Base-by-base conservation (phyloP, 805 yeast genomes). In the Saccharomyces kudriavzevii region DNA sequence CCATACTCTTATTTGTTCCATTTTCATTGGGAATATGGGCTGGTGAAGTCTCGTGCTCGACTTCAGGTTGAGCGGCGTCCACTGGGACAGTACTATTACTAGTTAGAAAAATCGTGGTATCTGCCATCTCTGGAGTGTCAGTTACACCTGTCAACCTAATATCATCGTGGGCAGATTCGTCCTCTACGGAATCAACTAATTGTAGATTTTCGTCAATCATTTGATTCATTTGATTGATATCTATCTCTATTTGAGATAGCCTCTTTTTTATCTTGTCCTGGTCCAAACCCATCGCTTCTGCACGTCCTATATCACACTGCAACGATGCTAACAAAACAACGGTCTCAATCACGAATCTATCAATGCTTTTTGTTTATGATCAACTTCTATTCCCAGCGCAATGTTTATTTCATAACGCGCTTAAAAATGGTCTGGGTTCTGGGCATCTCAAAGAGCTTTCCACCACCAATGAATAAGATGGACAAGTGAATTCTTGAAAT, bases 151-250 rank as follows among this genome's bases (percentile, higher is more conserved):
- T 11, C 1, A 9, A 22, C 3, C 35, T 49, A 4, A 6, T 9
- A 9, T 27, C 24, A 24, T 26, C 46, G 40, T 47, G 14, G 24
- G 17, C 52, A 27, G 28, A 24, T 5, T 29, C 49, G 40, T 31
- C 30, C 29, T 43, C 45, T 29, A 24, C 22, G 3, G 31, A 25
- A 14, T 51, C 58, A 45, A 54, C 54, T 13, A 61, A 51, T 40
- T 67, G 64, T 46, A 70, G 51, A 54, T 70, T 70, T 48, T 68
- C 70, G 47, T 64, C 70, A 20, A 70, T 64, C 60, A 69, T 62
- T 35, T 65, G 63, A 51, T 70, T 70, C 67, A 70, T 66, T 51
- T 69, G 65, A 45, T 65, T 62, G 47, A 70, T 66, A 47, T 68
- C 71, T 29, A 61, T 53, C 52, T 70, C 73, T 30, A 70, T 65